Percentiles rank a stretch among this genome's conserved stretches.
Conservation (phyloP, 495 filamentous ascomycete species). For the Xylaria venustula region DNA sequence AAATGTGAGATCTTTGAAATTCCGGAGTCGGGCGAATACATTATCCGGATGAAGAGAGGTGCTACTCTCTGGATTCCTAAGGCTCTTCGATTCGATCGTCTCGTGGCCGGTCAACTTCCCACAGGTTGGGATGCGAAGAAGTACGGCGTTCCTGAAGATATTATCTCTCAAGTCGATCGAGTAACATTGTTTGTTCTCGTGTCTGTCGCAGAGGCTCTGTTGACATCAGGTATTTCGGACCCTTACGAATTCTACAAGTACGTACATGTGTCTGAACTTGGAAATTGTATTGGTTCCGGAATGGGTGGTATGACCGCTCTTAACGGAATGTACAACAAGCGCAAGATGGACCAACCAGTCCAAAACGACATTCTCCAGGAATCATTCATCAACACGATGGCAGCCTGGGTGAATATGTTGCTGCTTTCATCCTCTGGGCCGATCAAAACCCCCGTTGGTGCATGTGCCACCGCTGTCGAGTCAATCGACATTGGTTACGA, state of each 20-base stretch:
- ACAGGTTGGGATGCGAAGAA: slow-evolving; percentile 94
- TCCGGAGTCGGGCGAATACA: slow-evolving; percentile 91
- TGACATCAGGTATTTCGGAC: slow-evolving; percentile 95
- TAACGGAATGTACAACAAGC: slow-evolving; percentile 97
- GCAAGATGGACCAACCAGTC: slow-evolving; percentile 93
- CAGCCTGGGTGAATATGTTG: slow-evolving; percentile 99
- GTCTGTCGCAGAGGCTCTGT: slow-evolving; percentile 84
- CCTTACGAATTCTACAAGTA: slow-evolving; percentile 99
- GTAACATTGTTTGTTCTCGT: slow-evolving; percentile 94
- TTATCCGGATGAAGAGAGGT: slow-evolving; percentile 89
- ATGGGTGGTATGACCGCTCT: slow-evolving; percentile 92
- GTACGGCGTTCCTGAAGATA: slow-evolving; percentile 96
- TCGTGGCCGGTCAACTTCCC: slow-evolving; percentile 94
- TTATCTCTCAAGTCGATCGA: slow-evolving; percentile 94
- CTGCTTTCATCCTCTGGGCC: slow-evolving; percentile 94
- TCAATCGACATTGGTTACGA: slow-evolving; percentile 97
- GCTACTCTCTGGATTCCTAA: slow-evolving; percentile 94
- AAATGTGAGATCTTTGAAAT: slow-evolving; percentile 98
- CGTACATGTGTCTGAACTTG: slow-evolving; percentile 95
- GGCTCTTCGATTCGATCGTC: slow-evolving; percentile 92
- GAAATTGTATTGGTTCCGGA: slow-evolving; percentile 97
- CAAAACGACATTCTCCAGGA: slow-evolving; percentile 99
- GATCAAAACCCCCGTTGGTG: slow-evolving; percentile 97
- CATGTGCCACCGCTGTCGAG: slow-evolving; percentile 95
- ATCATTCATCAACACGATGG: slow-evolving; percentile 99